These are phyloP conservation scores for Leccinum pellstonianum DNA, from an alignment of 768 basidiomycete genomes.

Conservation along the genomic window DNA sequence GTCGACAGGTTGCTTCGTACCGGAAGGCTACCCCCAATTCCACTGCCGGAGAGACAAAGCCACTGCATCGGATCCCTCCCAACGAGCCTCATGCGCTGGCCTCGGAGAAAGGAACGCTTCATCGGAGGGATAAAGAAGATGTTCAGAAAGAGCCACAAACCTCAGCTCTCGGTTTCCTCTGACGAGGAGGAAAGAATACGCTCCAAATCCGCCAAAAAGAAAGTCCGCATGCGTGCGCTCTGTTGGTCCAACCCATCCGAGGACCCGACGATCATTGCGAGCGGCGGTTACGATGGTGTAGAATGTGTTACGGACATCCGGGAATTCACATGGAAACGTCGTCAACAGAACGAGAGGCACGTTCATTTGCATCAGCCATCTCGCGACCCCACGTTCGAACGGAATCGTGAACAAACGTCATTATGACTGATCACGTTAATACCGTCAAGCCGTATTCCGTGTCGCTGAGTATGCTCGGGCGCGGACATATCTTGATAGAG, in stretches of 20 bases:
- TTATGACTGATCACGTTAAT: conserved; percentile 84
- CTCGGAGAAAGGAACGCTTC: conserved; percentile 22
- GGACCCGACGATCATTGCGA: conserved; percentile 72
- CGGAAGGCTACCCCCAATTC: conserved; percentile 6
- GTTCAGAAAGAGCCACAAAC: conserved; percentile 34
- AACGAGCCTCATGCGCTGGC: conserved; percentile 11
- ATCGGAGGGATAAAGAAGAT: conserved; percentile 11
- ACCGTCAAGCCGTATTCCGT: conserved; percentile 72
- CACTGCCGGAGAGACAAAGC: conserved; percentile 7
- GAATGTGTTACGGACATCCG: conserved; percentile 76
- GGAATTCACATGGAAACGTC: conserved; percentile 58
- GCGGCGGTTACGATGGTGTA: conserved; percentile 79
- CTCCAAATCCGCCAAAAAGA: conserved; percentile 55
- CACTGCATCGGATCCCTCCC: conserved; percentile 26
- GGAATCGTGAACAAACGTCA: conserved; percentile 50
- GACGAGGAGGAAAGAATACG: conserved; percentile 77
- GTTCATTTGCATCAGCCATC: conserved; percentile 2
- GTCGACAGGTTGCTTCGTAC: conserved; percentile 1
- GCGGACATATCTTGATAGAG: conserved; percentile 69
- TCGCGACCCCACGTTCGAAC: neutral
- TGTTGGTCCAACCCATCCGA: conserved; percentile 38
- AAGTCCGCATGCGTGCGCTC: conserved; percentile 42
- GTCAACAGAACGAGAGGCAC: conserved; percentile 79
- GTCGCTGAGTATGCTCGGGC: conserved; percentile 71
- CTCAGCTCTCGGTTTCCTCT: conserved; percentile 57